phyloP scores from a whole-genome alignment of 805 yeast species.

The Brettanomyces naardenensis region DNA sequence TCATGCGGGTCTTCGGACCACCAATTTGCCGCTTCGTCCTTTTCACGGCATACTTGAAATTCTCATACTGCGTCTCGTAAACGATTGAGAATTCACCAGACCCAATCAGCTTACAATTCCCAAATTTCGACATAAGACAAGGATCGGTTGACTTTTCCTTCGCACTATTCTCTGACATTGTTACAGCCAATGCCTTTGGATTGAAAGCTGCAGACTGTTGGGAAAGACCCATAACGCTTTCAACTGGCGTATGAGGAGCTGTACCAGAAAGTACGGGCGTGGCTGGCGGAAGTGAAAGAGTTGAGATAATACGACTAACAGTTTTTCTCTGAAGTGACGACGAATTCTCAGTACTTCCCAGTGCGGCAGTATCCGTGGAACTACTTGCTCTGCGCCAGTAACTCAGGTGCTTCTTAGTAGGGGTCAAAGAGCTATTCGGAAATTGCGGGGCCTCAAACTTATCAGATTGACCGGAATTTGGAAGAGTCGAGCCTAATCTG shows the following conservation, averaged over 20 bases:
- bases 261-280: not conserved
- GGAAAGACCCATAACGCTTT: conserved; percentile 2
- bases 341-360: not conserved
- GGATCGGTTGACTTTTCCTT: conserved; percentile 24
- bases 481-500: conserved; percentile 11
- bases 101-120: conserved; percentile 66
- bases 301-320: not conserved
- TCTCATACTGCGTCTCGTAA: conserved; percentile 66
- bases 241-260: conserved; percentile 14
- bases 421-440: conserved; percentile 7
- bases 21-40: conserved; percentile 62
- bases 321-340: not conserved
- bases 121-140: conserved; percentile 43
- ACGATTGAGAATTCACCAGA: conserved; percentile 88
- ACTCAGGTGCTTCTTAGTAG: conserved; percentile 11
- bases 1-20: conserved; percentile 50
- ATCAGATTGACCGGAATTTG: not conserved
- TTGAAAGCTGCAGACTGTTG: not conserved
- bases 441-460: not conserved
- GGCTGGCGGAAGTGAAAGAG: not conserved
- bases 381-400: conserved; percentile 18
- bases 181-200: not conserved
- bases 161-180: not conserved
- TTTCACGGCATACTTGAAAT: conserved; percentile 77
- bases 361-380: conserved; percentile 9